Evolutionary conservation across 208 protist genomes (phyloP), one percentile per base, ranked within the genome.

Genomic region (Willaertia magna): DNA sequence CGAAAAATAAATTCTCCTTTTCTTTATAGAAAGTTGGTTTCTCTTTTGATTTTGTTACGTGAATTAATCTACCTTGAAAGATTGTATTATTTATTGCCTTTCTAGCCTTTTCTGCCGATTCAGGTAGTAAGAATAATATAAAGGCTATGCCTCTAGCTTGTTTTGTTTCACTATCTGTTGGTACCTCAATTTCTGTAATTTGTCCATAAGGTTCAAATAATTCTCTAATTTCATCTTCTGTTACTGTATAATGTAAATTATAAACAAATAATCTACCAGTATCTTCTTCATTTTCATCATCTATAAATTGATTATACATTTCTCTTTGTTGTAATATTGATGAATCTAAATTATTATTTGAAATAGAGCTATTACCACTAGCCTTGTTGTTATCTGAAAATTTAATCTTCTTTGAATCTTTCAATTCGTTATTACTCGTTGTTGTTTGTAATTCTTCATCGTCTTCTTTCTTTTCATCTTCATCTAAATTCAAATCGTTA

Each of bases 211-310:
- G 49, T 39, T 85, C 43, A 84, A 95, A 95, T 3, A 90, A 42
- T 20, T 90, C 52, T 34, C 78, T 16, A 3, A 96, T 84, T 47
- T 96, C 93, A 0, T 93, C 90, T 85, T 96, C 93, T 16, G 85
- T 95, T 0, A 86, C 85, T 30, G 78, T 55, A 86, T 89, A 96
- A 4, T 90, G 39, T 1, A 97, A 55, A 85, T 97, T 97, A 48
- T 89, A 88, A 30, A 97, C 79, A 83, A 94, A 94, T 20, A 97
- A 61, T 46, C 93, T 89, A 20, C 93, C 91, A 9, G 87, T 18
- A 84, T 84, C 79, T 40, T 44, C 39, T 0, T 51, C 79, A 30
- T 61, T 47, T 6, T 84, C 44, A 4, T 84, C 47, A 44, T 85
- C 61, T 26, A 51, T 12, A 85, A 86, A 26, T 26, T 79, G 84